phyloP scores from a whole-genome alignment of 2,329 filamentous ascomycete species.

The Thelonectria rubi region DNA sequence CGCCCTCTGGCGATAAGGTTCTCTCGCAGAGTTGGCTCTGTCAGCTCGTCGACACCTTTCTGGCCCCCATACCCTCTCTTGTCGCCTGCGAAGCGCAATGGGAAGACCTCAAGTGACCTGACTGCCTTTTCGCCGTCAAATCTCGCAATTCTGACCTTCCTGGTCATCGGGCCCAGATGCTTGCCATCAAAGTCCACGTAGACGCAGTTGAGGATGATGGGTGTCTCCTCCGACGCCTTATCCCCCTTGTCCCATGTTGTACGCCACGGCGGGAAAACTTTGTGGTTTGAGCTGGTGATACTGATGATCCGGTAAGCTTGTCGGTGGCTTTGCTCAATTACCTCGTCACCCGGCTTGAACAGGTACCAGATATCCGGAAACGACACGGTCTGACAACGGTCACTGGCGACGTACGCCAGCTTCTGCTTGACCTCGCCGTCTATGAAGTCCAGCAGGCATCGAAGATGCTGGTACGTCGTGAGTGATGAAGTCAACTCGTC shows the following conservation, averaged over 20 bases:
- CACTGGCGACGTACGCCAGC: neutral
- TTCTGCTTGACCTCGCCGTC: neutral
- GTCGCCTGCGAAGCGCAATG: conserved; percentile 30
- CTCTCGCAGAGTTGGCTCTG: neutral
- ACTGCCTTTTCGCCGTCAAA: conserved; percentile 43
- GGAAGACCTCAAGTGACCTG: conserved; percentile 39
- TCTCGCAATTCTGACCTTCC: conserved; percentile 31
- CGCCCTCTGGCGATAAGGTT: conserved; percentile 33
- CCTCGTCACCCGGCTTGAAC: conserved; percentile 12
- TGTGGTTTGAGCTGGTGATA: neutral
- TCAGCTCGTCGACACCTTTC: no score
- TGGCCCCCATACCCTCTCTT: no score
- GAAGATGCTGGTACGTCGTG: neutral
- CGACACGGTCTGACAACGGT: conserved; percentile 1
- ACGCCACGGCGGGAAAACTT: no score
- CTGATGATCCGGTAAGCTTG: conserved; percentile 15
- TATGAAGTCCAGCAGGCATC: conserved; percentile 5
- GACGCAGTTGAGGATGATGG: neutral
- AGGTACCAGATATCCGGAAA: conserved; percentile 24
- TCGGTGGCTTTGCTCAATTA: neutral
- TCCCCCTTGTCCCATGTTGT: no score
- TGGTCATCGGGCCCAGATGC: conserved; percentile 38
- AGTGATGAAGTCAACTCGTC: no score
- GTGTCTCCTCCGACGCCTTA: no score
- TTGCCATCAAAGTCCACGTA: conserved; percentile 44